Evolutionary conservation across 208 protist species (phyloP), one percentile per base, ranked within the genome.

Genomic region (Trypanosoma mega): DNA sequence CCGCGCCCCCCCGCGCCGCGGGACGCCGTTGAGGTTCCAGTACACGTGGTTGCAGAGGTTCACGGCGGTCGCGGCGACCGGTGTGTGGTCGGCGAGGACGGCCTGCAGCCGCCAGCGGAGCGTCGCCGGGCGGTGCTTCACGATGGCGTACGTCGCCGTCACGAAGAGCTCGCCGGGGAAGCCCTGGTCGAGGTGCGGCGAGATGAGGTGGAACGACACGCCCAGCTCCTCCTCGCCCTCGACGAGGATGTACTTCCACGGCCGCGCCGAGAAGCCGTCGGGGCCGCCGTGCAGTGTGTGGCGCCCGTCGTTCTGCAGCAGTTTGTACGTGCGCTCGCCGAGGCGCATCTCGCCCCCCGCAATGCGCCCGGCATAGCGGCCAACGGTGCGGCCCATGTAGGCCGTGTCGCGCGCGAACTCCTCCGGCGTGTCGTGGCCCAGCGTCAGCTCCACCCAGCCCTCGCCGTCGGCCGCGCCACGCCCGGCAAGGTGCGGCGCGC

Each of bases 1-100:
- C 6, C 65, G 47, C 12, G 37, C 52, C 0, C 50, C 65, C 0
- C 59, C 68, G 6, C 63, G 53, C 11, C 74, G 68, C 3, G 75
- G 71, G 3, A 89, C 76, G 33, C 80, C 85, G 71, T 92, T 92
- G 36, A 93, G 70, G 56, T 93, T 93, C 81, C 82, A 93, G 65
- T 91, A 90, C 8, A 65, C 65, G 63, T 90, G 84, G 63, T 89
- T 91, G 9, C 78, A 76, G 20, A 93, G 46, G 66, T 89, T 91
- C 37, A 89, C 72, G 23, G 87, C 75, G n/a, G 86, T 93, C 26
- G 70, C 67, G 59, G 76, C 50, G 16, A 76, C 83, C 27, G 84
- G 78, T 6, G 78, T 86, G 44, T 61, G 68, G 29, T 90, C 78
- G 7, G 79, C 53, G 23, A 89, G 50, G 21, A 57, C 58, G 36